A percentile compares a stretch with the other conserved stretches of the same genome.
Conservation (phyloP, 108 stramenopile genomes). For the Aurantiochytrium sp. region DNA sequence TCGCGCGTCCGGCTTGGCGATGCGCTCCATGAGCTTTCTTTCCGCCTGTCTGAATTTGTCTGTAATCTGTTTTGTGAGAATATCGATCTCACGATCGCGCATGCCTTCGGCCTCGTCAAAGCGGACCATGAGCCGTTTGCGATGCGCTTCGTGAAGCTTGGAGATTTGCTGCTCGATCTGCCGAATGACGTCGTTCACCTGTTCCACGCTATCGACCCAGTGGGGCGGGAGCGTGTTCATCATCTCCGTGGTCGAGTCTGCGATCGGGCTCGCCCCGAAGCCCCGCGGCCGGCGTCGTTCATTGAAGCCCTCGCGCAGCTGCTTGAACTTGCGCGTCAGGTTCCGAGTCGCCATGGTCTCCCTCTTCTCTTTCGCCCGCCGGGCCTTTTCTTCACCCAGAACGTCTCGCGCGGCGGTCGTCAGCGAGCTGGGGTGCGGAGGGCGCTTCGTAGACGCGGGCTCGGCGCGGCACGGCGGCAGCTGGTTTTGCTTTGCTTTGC, state of each 20-base stretch:
- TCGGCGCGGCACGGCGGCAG: too few species aligned
- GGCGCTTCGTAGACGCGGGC: too few species aligned
- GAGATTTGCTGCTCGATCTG: constrained; percentile 40
- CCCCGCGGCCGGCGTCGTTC: constrained; percentile 30
- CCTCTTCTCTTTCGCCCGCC: too few species aligned
- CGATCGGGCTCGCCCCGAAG: constrained; percentile 20
- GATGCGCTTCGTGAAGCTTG: constrained; percentile 72
- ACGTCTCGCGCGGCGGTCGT: too few species aligned
- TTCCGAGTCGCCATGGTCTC: constrained; percentile 31
- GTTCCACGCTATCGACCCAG: constrained; percentile 53
- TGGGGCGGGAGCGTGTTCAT: constrained; percentile 42
- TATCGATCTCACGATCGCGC: constrained; percentile 78
- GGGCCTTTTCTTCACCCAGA: too few species aligned
- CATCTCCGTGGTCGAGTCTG: constrained; percentile 29
- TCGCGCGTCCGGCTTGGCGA: neutral
- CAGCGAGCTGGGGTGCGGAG: too few species aligned
- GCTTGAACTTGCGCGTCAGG: constrained; percentile 45
- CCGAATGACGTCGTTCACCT: constrained; percentile 39
- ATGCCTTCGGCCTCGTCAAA: constrained; percentile 57
- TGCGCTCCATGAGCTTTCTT: constrained; percentile 10
- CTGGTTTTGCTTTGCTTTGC: too few species aligned
- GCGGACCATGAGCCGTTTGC: constrained; percentile 68
- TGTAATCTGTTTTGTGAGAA: constrained; percentile 69
- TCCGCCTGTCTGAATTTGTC: constrained; percentile 13
- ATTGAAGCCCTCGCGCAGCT: constrained; percentile 59